These are phyloP conservation scores for Nakazawaea ishiwadae DNA, from an alignment of 805 yeast genomes.

Conservation along the genomic window DNA sequence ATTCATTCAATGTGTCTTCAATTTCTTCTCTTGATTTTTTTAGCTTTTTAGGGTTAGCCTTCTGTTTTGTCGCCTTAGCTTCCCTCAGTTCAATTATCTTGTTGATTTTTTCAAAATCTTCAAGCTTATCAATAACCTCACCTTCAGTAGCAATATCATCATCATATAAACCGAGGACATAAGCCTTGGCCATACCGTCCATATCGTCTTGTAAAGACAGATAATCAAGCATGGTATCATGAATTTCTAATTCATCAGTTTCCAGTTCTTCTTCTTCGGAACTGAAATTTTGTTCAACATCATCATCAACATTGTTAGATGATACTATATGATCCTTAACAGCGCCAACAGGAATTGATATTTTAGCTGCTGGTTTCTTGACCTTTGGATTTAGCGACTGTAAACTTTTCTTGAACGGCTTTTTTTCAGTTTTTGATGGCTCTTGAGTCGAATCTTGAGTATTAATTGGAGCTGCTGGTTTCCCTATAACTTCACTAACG, in stretches of 20 bases:
- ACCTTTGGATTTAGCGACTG: background rate
- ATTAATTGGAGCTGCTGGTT: background rate
- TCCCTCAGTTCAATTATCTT: conserved; percentile 36
- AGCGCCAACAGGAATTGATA: background rate
- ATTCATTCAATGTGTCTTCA: conserved; percentile 11
- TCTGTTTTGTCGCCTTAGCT: conserved; percentile 6
- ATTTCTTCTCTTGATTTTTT: conserved; percentile 13
- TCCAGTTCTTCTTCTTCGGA: background rate
- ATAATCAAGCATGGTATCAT: conserved; percentile 35
- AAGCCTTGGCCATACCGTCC: conserved; percentile 59
- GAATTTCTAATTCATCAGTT: conserved; percentile 13
- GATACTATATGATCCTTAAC: too few relatives aligned
- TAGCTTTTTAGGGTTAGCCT: conserved; percentile 12
- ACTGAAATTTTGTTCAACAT: background rate
- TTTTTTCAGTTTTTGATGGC: too few relatives aligned
- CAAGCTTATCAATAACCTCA: conserved; percentile 46
- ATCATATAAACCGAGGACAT: conserved; percentile 54
- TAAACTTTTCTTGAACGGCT: too few relatives aligned
- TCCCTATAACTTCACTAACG: too few relatives aligned
- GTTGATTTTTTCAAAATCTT: conserved; percentile 52
- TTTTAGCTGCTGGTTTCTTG: background rate
- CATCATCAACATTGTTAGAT: too few relatives aligned
- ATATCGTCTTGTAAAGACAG: conserved; percentile 36
- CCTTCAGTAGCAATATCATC: conserved; percentile 56
- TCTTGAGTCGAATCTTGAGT: background rate